Percentiles rank a stretch among this genome's conserved stretches.
phyloP scores from a whole-genome alignment of 352 stramenopile genomes.

The Elongisporangium undulatum region DNA sequence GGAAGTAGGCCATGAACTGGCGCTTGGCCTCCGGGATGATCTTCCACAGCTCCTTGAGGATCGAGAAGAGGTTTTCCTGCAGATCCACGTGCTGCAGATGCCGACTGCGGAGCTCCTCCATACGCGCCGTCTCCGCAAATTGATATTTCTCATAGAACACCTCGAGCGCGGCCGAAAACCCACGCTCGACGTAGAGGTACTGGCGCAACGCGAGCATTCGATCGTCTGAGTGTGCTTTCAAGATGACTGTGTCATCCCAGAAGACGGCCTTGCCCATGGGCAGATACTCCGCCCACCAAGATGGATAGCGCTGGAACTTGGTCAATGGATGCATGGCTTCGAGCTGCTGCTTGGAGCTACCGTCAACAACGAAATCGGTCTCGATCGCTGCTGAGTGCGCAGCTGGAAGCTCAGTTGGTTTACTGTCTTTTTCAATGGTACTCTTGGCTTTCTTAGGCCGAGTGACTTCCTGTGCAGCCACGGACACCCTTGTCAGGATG shows the following conservation, averaged over 20 bases:
- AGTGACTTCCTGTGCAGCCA: slow-evolving; percentile 15
- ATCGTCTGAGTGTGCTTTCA: slow-evolving; percentile 51
- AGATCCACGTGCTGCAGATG: slow-evolving; percentile 37
- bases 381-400: slow-evolving; percentile 29
- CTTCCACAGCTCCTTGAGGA: slow-evolving; percentile 58
- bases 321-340: slow-evolving; percentile 27
- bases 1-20: slow-evolving; percentile 45
- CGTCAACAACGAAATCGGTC: slow-evolving; percentile 42
- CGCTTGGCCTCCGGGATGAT: slow-evolving; percentile 40
- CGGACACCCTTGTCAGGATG: slow-evolving; percentile 26
- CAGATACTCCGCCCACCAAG: slow-evolving; percentile 57
- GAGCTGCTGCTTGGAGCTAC: slow-evolving; percentile 9
- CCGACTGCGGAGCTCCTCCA: slow-evolving; percentile 61
- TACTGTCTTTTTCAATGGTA: not conserved
- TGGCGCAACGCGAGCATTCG: slow-evolving; percentile 27
- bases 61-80: slow-evolving; percentile 24
- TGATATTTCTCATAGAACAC: slow-evolving; percentile 75
- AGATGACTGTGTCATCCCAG: slow-evolving; percentile 62
- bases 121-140: slow-evolving; percentile 68
- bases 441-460: not conserved
- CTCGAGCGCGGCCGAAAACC: slow-evolving; percentile 44
- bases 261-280: slow-evolving; percentile 60
- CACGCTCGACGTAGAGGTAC: slow-evolving; percentile 42
- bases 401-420: not conserved
- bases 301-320: slow-evolving; percentile 34